Evolutionary conservation across 768 basidiomycete genomes (phyloP).

Genomic region (Clitopilus passeckerianus): DNA sequence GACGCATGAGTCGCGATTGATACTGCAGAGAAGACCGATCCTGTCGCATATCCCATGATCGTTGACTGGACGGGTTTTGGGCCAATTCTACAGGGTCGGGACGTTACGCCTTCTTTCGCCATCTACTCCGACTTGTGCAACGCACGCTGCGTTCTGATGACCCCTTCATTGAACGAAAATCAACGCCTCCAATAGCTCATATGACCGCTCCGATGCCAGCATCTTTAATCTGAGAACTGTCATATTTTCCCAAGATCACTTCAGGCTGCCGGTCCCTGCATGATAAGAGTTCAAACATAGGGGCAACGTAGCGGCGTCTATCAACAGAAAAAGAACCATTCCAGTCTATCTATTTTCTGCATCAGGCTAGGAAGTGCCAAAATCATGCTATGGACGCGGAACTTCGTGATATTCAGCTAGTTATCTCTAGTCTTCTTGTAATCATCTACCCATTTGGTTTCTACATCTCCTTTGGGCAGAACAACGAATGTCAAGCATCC

Average conservation of each 20-base stretch:
- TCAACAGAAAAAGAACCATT: neutral
- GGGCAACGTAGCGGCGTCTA: neutral
- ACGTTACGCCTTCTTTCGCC: neutral
- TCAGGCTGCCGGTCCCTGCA: neutral
- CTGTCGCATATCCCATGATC: neutral
- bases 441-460: conserved; percentile 83
- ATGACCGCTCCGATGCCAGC: neutral
- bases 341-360: neutral
- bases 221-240: neutral
- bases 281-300: neutral
- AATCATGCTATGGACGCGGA: neutral
- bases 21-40: neutral
- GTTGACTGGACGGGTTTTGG: neutral
- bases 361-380: neutral
- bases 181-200: neutral
- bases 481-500: conserved; percentile 79
- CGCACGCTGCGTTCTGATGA: neutral
- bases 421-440: conserved; percentile 61
- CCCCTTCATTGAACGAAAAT: neutral
- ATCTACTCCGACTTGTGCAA: neutral
- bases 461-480: conserved; percentile 69
- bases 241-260: neutral
- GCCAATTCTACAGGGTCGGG: neutral
- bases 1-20: neutral
- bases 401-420: neutral